phyloP scores from a whole-genome alignment of 2,329 filamentous ascomycete species.

The Daldinia eschscholtzii region DNA sequence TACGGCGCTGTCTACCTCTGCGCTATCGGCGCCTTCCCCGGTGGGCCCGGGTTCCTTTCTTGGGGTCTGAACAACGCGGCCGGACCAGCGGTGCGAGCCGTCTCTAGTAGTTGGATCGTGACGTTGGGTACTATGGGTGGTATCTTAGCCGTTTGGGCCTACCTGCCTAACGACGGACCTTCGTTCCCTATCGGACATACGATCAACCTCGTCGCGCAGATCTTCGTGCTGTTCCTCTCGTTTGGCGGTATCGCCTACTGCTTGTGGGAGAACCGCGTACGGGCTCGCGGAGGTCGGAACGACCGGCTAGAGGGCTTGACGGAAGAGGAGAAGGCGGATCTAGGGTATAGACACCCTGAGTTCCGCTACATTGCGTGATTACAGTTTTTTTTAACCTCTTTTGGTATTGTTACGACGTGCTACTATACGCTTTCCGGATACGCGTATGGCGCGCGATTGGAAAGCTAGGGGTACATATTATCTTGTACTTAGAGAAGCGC shows the following conservation, averaged over 20 bases:
- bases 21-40: slow-evolving; percentile 68
- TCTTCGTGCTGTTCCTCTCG: slow-evolving; percentile 59
- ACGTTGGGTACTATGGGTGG: slow-evolving; percentile 68
- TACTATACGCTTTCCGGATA: not conserved
- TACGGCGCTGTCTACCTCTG: slow-evolving; percentile 68
- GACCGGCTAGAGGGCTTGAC: slow-evolving; percentile 62
- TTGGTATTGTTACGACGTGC: not conserved
- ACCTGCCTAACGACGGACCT: slow-evolving; percentile 61
- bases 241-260: slow-evolving; percentile 65
- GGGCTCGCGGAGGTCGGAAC: slow-evolving; percentile 62
- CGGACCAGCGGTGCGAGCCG: slow-evolving; percentile 67
- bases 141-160: slow-evolving; percentile 69
- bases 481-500: not conserved
- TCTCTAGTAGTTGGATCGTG: slow-evolving; percentile 67
- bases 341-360: slow-evolving; percentile 67
- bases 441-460: not conserved
- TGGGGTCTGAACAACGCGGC: slow-evolving; percentile 72
- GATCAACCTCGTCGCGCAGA: slow-evolving; percentile 68
- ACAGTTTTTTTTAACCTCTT: not conserved
- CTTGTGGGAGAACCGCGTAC: slow-evolving; percentile 64
- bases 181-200: slow-evolving; percentile 64
- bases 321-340: slow-evolving; percentile 59
- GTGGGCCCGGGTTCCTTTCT: slow-evolving; percentile 68
- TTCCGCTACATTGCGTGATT: slow-evolving; percentile 65
- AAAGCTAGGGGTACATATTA: no score